phyloP scores from a whole-genome alignment of 2,329 filamentous ascomycete species.

The Xylaria sp. region DNA sequence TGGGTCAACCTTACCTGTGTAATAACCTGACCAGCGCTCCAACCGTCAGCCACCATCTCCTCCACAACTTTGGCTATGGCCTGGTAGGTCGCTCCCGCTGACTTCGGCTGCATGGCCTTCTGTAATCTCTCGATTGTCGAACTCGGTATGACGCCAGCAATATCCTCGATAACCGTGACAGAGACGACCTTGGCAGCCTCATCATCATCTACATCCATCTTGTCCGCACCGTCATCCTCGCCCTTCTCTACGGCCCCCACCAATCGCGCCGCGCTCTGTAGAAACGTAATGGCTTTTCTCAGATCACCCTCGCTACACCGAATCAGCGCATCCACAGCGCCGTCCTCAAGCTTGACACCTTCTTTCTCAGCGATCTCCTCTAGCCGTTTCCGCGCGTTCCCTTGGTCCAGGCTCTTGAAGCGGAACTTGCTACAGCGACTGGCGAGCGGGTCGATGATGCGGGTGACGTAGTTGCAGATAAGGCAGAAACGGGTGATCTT shows the following conservation, averaged over 20 bases:
- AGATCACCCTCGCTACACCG: constrained; percentile 92
- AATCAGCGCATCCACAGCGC: constrained; percentile 85
- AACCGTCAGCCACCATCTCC: constrained; percentile 94
- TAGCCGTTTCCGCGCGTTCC: constrained; percentile 81
- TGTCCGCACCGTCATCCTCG: constrained; percentile 63
- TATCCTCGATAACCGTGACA: constrained; percentile 86
- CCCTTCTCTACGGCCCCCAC: constrained; percentile 72
- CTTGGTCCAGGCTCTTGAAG: constrained; percentile 94
- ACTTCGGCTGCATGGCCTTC: constrained; percentile 78
- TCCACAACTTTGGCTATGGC: constrained; percentile 82
- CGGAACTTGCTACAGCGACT: constrained; percentile 95
- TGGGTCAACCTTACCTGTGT: constrained; percentile 68
- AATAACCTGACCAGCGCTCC: constrained; percentile 92
- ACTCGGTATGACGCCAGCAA: constrained; percentile 91
- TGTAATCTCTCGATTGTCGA: constrained; percentile 76
- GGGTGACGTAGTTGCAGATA: constrained; percentile 98
- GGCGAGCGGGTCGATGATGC: constrained; percentile 96
- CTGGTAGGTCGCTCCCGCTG: constrained; percentile 73
- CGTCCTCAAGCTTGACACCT: constrained; percentile 78
- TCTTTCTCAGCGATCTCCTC: constrained; percentile 85
- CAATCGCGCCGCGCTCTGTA: constrained; percentile 92
- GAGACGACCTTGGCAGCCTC: constrained; percentile 69
- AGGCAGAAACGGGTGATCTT: constrained; percentile 97
- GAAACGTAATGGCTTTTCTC: constrained; percentile 92
- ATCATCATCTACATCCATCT: constrained; percentile 71